Evolutionary conservation across 495 filamentous ascomycete genomes (phyloP), one percentile per base, ranked within the genome.

Genomic region (Penicillium chermesinum): DNA sequence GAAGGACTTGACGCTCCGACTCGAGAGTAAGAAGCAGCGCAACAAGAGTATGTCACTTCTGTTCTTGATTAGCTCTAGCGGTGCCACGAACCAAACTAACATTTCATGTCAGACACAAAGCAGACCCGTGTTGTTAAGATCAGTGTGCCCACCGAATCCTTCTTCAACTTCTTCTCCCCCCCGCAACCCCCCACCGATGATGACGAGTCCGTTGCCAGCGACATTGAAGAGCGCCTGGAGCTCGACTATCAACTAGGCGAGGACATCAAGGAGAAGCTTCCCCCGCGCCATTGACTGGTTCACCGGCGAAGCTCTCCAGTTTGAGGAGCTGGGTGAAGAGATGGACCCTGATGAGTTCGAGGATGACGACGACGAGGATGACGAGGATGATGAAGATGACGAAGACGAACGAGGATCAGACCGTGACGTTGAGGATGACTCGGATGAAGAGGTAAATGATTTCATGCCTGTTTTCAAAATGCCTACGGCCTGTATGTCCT

Each of bases 91-190:
- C 30, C 16, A 20, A 30, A 48, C 63, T 75, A 60, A 73, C 58
- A 52, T 43, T 54, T 33, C 20, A 37, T 45, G 27, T 21, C 50
- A 98, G 93, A 89, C 72, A 99, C 94, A 39, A 97, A 97, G 79
- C 94, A 99, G 68, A 97, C 93, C 49, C 89, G 94, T 50, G 83
- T 99, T 55, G 89, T 99, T 53, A 97, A 96, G 84, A 95, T 95
- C 76, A 96, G 90, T 13, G 91, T 97, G 34, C 94, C 94, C 2
- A 96, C 90, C 32, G 93, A 96, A 66, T 96, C 91, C 7, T 99
- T 99, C 79, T 99, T 99, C 83, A 97, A 96, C 79, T 99, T 99
- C 82, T 98, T 99, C 77, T 86, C 87, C 27, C 94, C 93, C 5
- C 94, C 94, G 2, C 88, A 88, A 70, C 84, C 89, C 41, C 94